phyloP scores from a whole-genome alignment of 495 filamentous ascomycete species.

The Talaromyces nanjingensis region DNA sequence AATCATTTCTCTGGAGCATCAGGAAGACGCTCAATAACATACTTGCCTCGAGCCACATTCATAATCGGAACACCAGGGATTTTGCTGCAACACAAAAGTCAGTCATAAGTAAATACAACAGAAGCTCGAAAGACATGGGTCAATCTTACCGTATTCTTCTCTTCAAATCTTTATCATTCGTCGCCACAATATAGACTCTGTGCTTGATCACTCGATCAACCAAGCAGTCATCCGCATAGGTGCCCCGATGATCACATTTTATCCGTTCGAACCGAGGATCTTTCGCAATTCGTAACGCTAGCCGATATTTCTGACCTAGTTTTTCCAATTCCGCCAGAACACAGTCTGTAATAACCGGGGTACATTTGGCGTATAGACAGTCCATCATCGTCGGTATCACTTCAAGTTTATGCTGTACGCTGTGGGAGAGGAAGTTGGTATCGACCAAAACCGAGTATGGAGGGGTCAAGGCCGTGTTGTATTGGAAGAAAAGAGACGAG shows the following conservation, averaged over 20 bases:
- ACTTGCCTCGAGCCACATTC: constrained; percentile 75
- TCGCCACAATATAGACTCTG: constrained; percentile 80
- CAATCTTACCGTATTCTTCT: constrained; percentile 54
- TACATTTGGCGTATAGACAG: constrained; percentile 50
- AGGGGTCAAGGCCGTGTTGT: constrained; percentile 84
- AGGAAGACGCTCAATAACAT: constrained; percentile 85
- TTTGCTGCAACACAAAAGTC: constrained; percentile 13
- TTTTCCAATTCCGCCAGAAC: constrained; percentile 77
- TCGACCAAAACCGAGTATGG: constrained; percentile 83
- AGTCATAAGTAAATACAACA: background rate
- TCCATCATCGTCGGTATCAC: constrained; percentile 85
- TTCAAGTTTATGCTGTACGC: constrained; percentile 83
- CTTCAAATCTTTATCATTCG: constrained; percentile 76
- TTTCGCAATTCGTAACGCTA: constrained; percentile 84
- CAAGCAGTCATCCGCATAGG: constrained; percentile 93
- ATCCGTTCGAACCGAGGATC: constrained; percentile 84
- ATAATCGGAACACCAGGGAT: constrained; percentile 49
- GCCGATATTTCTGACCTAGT: constrained; percentile 79
- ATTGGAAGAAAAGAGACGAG: constrained; percentile 86
- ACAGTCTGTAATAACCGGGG: constrained; percentile 44
- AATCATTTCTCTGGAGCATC: constrained; percentile 60
- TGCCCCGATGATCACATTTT: constrained; percentile 80
- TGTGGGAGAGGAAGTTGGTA: constrained; percentile 92
- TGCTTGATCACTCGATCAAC: constrained; percentile 77
- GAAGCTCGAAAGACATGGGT: background rate